These are phyloP conservation scores for Corchorus capsularis DNA, from an alignment of 345 rosid species.

Conservation along the genomic window DNA sequence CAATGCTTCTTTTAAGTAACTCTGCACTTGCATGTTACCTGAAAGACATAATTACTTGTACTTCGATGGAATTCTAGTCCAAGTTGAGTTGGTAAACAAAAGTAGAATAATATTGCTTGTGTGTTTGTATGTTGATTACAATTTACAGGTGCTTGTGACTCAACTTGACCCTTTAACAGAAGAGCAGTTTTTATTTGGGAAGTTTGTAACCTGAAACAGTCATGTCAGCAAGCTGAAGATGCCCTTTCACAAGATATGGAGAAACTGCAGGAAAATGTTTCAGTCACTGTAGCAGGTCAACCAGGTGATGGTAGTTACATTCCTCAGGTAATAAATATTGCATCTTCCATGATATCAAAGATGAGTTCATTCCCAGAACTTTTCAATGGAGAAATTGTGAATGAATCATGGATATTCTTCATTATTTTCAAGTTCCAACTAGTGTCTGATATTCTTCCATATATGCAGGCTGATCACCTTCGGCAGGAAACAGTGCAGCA, in stretches of 20 bases:
- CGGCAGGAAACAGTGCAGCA: slow-evolving; percentile 82
- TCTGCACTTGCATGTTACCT: too few species aligned
- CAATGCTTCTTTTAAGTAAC: too few species aligned
- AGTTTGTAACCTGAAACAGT: slow-evolving; percentile 49
- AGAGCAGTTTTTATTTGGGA: slow-evolving; percentile 51
- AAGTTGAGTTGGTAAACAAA: not conserved
- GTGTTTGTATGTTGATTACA: not conserved
- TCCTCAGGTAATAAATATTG: slow-evolving; percentile 60
- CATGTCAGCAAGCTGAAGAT: slow-evolving; percentile 98
- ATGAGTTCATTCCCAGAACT: slow-evolving; percentile 12
- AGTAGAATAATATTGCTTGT: not conserved
- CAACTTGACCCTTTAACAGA: slow-evolving; percentile 74
- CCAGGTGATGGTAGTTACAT: slow-evolving; percentile 54
- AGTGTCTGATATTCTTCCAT: not conserved
- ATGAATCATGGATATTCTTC: not conserved
- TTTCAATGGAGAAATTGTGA: not conserved
- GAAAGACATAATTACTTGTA: too few species aligned
- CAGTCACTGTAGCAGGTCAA: slow-evolving; percentile 68
- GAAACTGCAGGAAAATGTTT: slow-evolving; percentile 68
- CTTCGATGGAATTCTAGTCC: too few species aligned
- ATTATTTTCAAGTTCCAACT: not conserved
- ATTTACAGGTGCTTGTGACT: slow-evolving; percentile 66
- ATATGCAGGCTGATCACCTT: slow-evolving; percentile 83
- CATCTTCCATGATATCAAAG: slow-evolving; percentile 17
- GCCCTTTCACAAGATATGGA: slow-evolving; percentile 96